These are phyloP conservation scores for Narthecium ossifragum DNA, from an alignment of 106 monocot species.

Conservation along the genomic window DNA sequence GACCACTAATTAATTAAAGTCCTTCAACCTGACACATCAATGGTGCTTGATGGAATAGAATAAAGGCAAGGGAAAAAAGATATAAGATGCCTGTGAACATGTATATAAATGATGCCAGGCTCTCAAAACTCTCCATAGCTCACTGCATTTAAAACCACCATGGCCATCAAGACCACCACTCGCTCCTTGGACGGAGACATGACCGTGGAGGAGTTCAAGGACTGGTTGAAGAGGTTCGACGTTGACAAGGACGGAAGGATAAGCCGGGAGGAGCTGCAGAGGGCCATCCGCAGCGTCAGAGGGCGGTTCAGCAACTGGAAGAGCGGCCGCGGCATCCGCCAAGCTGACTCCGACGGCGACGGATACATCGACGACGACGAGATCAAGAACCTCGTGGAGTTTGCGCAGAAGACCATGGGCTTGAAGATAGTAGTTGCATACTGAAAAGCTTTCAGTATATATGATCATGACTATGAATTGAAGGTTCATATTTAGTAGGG, in stretches of 20 bases:
- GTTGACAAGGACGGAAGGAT: not conserved
- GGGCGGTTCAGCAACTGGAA: not conserved
- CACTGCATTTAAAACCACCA: too few relatives aligned
- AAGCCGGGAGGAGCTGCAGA: not conserved
- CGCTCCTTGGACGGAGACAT: not conserved
- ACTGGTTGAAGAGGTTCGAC: not conserved
- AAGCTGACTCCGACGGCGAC: not conserved
- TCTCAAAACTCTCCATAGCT: too few relatives aligned
- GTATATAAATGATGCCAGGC: too few relatives aligned
- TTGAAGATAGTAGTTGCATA: not conserved
- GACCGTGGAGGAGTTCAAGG: not conserved
- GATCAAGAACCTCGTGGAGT: not conserved
- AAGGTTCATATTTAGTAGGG: too few relatives aligned
- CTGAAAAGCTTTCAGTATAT: too few relatives aligned
- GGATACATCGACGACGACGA: not conserved
- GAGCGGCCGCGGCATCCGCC: not conserved
- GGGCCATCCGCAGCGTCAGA: not conserved
- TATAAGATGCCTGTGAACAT: too few relatives aligned
- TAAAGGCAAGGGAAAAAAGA: too few relatives aligned
- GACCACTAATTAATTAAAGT: too few relatives aligned
- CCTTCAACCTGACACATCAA: too few relatives aligned
- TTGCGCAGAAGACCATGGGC: not conserved
- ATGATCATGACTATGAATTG: too few relatives aligned
- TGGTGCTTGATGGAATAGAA: too few relatives aligned
- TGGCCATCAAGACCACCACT: not conserved